phyloP scores from a whole-genome alignment of 768 basidiomycete species.

The Serendipita vermifera region DNA sequence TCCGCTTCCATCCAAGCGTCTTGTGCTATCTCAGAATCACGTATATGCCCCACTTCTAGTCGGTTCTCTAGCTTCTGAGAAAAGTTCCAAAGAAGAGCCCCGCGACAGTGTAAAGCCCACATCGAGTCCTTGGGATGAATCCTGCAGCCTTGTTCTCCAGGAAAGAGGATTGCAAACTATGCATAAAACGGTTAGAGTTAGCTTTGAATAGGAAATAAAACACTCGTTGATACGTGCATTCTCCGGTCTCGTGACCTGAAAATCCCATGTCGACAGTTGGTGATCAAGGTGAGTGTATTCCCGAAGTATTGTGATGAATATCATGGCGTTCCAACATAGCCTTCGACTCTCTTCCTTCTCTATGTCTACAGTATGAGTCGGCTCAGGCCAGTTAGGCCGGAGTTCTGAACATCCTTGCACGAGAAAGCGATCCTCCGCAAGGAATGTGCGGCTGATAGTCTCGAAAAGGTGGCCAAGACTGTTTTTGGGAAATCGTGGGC shows the following conservation, averaged over 20 bases:
- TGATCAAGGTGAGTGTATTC: neutral
- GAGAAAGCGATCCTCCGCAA: too few relatives aligned
- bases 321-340: conserved; percentile 6
- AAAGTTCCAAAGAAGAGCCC: neutral
- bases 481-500: too few relatives aligned
- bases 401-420: too few relatives aligned
- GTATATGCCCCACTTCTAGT: neutral
- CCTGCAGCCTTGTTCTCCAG: neutral
- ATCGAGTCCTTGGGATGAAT: neutral
- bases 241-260: neutral
- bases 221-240: neutral
- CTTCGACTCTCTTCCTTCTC: conserved; percentile 7
- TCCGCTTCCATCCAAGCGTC: conserved; percentile 6
- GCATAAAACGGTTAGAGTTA: neutral
- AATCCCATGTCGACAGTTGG: neutral
- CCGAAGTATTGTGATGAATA: neutral
- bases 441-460: too few relatives aligned
- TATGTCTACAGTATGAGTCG: neutral
- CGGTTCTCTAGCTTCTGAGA: neutral
- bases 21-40: neutral
- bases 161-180: conserved; percentile 2
- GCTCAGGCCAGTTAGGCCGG: neutral
- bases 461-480: too few relatives aligned
- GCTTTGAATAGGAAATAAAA: too few relatives aligned
- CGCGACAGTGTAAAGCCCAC: neutral